These are phyloP conservation scores for Acidomyces sp. DNA, from an alignment of 495 filamentous ascomycete species.

Conservation along the genomic window DNA sequence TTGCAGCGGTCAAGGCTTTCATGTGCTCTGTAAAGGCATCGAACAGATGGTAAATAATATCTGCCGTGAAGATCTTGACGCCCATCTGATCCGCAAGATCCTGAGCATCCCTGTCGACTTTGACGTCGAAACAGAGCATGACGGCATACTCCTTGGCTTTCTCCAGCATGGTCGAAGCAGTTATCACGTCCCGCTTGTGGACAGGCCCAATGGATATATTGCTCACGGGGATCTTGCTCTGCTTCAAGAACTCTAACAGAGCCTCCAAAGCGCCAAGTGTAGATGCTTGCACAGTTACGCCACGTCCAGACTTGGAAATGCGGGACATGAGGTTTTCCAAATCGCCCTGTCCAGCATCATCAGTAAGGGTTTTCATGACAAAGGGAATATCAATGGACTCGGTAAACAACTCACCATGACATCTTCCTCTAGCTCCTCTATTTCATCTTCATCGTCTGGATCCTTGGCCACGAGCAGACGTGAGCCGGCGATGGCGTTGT, in stretches of 20 bases:
- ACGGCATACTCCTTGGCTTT: constrained; percentile 90
- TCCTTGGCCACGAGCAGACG: constrained; percentile 84
- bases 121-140: constrained; percentile 99
- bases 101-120: constrained; percentile 92
- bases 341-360: no score
- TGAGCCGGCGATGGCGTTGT: constrained; percentile 93
- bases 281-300: constrained; percentile 94
- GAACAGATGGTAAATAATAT: constrained; percentile 99
- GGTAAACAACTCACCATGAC: no score
- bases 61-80: constrained; percentile 95
- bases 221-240: constrained; percentile 90
- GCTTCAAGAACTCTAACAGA: constrained; percentile 84
- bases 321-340: constrained; percentile 79
- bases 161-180: constrained; percentile 91
- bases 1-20: constrained; percentile 67
- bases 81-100: constrained; percentile 86
- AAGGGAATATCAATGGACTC: no score
- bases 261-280: constrained; percentile 96
- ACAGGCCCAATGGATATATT: constrained; percentile 97
- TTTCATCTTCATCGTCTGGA: constrained; percentile 90
- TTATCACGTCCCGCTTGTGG: constrained; percentile 97
- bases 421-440: constrained; percentile 90
- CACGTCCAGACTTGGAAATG: constrained; percentile 78
- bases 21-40: constrained; percentile 93
- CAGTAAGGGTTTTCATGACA: no score